These are phyloP conservation scores for Sphagnurus paluster DNA, from an alignment of 1,284 basidiomycete species.

Conservation along the genomic window DNA sequence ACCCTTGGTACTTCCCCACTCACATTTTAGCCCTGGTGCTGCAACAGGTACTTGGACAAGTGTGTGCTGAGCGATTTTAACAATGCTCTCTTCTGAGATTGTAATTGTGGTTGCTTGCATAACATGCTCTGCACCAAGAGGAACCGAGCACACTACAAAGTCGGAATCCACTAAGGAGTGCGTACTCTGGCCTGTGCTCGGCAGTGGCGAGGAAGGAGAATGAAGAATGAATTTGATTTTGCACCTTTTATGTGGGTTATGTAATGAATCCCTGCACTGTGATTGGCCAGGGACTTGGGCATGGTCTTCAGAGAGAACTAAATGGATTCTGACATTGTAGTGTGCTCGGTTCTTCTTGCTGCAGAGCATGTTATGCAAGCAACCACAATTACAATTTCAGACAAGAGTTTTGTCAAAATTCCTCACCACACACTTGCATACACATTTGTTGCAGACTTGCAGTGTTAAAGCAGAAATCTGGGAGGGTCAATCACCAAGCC, in stretches of 20 bases:
- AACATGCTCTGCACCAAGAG: constrained; percentile 14
- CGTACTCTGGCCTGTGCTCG: not conserved
- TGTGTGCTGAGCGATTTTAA: constrained; percentile 18
- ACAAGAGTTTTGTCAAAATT: constrained; percentile 18
- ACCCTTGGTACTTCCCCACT: constrained; percentile 21
- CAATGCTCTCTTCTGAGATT: constrained; percentile 19
- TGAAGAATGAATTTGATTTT: not conserved
- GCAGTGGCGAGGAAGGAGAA: not conserved
- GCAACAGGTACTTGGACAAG: constrained; percentile 5
- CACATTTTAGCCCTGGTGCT: constrained; percentile 20
- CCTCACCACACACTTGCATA: constrained; percentile 17
- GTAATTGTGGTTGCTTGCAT: constrained; percentile 18
- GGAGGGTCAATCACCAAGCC: no score
- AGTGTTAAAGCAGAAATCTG: constrained; percentile 19
- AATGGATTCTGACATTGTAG: constrained; percentile 9
- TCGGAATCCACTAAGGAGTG: constrained; percentile 22
- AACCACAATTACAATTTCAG: constrained; percentile 18
- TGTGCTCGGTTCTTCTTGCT: not conserved
- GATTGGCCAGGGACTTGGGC: not conserved
- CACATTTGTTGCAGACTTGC: not conserved
- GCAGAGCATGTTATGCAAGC: constrained; percentile 20
- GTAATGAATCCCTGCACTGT: not conserved
- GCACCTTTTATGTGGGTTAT: not conserved
- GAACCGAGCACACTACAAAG: constrained; percentile 9
- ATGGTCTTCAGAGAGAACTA: not conserved